Base-by-base conservation (phyloP, 2,329 filamentous ascomycete genomes). In the Monascus ruber region DNA sequence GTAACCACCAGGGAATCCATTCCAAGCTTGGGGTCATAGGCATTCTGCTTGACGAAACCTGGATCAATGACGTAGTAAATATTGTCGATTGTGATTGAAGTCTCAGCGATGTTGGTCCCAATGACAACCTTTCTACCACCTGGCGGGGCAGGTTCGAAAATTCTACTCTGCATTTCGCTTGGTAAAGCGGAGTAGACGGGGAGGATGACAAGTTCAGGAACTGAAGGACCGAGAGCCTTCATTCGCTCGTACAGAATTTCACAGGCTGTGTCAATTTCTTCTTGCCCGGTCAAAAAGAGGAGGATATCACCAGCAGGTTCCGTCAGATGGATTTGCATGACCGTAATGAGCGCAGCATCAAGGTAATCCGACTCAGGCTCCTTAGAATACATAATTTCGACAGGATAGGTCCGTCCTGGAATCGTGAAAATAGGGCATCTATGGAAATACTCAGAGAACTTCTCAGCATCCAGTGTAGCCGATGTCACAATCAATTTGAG, bases 31-130 rank as follows among this genome's bases (percentile, higher is more conserved):
- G 89, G 85, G 55, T 98, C 89, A 57, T 95, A 98, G 1, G 85
- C 88, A 50, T 91, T 95, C 58, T 96, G 88, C 68, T 98, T 98
- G 44, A 95, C 89, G 50, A 96, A 98, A 1, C 91, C 91, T 2
- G 91, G 88, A 53, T 98, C 91, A 10, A 98, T 81, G 11, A 98
- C 93, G 56, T 94, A 96, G 66, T 89, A 95, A 48, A 98, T 94
- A 36, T 89, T 84, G 57, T 98, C 91, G 47, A 98, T 96, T 0
- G 91, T 98, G 55, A 98, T 91, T 39, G 86, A 94, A 0, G 91
- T 98, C 58, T 98, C 91, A 1, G 91, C 91, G 54, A 98, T 98
- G 52, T 98, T 98, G 29, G 91, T 98, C 2, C 91, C 91, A 56
- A 98, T 94, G 42, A 98, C 86, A 1, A 96, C 87, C 63, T 98